Evolutionary conservation across 1,284 basidiomycete species (phyloP), one percentile per base, ranked within the genome.

Genomic region (Fomitopsis schrenkii): DNA sequence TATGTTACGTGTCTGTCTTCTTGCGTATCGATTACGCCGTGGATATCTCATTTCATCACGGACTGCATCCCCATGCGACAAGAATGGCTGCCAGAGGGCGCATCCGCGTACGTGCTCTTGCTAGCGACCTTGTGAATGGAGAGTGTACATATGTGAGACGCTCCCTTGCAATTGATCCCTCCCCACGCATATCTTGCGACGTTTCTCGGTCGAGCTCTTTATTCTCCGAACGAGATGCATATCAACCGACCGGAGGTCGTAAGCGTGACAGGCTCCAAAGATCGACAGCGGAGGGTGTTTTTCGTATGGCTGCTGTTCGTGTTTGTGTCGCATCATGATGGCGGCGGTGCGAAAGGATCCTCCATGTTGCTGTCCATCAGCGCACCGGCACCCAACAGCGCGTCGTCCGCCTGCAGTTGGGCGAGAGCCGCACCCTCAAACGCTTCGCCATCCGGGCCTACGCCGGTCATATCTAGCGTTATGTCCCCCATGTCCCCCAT

Each of bases 371-470:
- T 71, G 69, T 86, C 85, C 80, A 91, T 83, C 59, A 87, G 70
- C n/a, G 81, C 71, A 0, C 83, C 85, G 1, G 52, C 52, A 15
- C 83, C 87, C 44, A 90, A 73, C 35, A 91, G 67, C 10, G 74
- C 76, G 68, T 88, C 84, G 40, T 73, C 71, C 3, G 81, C 76
- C 66, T 77, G 74, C 44, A 91, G 69, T 68, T 88, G 86, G 14
- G 79, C 77, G 57, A 91, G 71, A 63, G 84, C 81, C 60, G 80
- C 75, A 15, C 68, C 74, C 66, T 87, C 88, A 54, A 86, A 80
- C 17, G 78, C 75, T 58, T 86, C 75, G 5, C 83, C 86, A 68
- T 89, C 88, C 2, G 88, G 84, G 10, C 83, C 89, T 40, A 91
- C 79, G 33, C 74, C 76, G 28, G 83, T 76, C 71, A 91, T 84